Conservation (phyloP, 352 stramenopile genomes). For the Pythium brassicae region DNA sequence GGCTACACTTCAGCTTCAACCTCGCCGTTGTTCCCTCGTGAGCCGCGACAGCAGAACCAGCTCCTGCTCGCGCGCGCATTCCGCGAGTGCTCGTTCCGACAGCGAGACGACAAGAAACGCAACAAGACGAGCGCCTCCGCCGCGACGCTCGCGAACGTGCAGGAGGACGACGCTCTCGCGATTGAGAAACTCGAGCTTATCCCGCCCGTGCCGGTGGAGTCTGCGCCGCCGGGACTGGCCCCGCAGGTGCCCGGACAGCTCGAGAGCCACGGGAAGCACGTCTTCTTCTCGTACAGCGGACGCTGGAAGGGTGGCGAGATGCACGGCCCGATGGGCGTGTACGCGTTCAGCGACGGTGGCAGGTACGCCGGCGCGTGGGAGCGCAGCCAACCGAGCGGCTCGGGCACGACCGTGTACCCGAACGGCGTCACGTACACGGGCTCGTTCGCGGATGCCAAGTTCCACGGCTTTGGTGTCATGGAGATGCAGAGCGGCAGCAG, state of each 20-base stretch:
- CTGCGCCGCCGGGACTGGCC: slow-evolving; percentile 50
- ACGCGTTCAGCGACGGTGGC: slow-evolving; percentile 64
- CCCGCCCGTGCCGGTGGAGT: slow-evolving; percentile 21
- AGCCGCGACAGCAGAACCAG: slow-evolving; percentile 54
- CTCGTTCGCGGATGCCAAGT: slow-evolving; percentile 44
- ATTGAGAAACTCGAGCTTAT: slow-evolving; percentile 48
- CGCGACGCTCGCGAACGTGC: slow-evolving; percentile 14
- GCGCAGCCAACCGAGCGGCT: slow-evolving; percentile 32
- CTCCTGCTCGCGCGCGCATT: slow-evolving; percentile 56
- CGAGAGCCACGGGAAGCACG: slow-evolving; percentile 62
- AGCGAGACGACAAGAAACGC: slow-evolving; percentile 11
- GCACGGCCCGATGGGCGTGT: slow-evolving; percentile 56
- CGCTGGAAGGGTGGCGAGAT: slow-evolving; percentile 70
- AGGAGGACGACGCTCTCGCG: slow-evolving; percentile 30
- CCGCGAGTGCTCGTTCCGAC: slow-evolving; percentile 62
- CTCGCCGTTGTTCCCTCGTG: slow-evolving; percentile 3
- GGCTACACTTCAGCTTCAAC: neutral
- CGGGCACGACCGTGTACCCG: slow-evolving; percentile 52
- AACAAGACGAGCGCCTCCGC: slow-evolving; percentile 18
- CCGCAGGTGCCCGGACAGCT: slow-evolving; percentile 52
- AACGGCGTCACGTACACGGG: slow-evolving; percentile 72
- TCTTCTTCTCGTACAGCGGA: slow-evolving; percentile 62
- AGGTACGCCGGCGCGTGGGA: slow-evolving; percentile 62
- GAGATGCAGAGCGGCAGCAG: slow-evolving; percentile 24
- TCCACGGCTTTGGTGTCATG: slow-evolving; percentile 62